Percentiles rank a stretch among this genome's conserved stretches.
phyloP scores from a whole-genome alignment of 345 rosid species.

The Microcos paniculata region DNA sequence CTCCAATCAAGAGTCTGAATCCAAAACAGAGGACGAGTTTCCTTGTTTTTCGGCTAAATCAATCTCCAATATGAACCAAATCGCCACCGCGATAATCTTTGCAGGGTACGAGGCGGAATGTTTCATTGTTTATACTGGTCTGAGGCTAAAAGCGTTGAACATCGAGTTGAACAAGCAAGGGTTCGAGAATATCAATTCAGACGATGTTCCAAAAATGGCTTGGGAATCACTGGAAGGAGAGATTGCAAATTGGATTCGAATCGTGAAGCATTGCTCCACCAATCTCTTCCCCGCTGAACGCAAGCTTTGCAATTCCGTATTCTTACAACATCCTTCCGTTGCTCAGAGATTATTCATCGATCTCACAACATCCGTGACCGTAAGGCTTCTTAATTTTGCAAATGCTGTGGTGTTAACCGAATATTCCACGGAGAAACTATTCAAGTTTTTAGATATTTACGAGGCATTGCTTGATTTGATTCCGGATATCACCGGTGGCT shows the following conservation, averaged over 20 bases:
- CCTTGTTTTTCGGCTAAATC: constrained; percentile 42
- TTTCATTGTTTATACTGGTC: constrained; percentile 42
- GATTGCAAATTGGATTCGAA: constrained; percentile 57
- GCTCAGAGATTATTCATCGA: constrained; percentile 47
- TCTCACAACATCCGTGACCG: constrained; percentile 41
- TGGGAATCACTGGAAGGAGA: constrained; percentile 81
- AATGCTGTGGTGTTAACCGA: constrained; percentile 64
- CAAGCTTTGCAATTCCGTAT: constrained; percentile 44
- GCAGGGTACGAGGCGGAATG: constrained; percentile 76
- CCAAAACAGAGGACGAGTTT: constrained; percentile 35
- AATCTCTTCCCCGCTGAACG: constrained; percentile 48
- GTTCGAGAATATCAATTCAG: constrained; percentile 56
- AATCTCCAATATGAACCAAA: constrained; percentile 41
- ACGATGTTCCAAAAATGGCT: constrained; percentile 64
- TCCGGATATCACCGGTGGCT: constrained; percentile 26
- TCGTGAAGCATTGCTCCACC: constrained; percentile 49
- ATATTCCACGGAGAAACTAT: constrained; percentile 66
- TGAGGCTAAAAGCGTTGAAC: constrained; percentile 56
- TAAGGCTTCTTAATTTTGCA: constrained; percentile 58
- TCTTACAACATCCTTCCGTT: constrained; percentile 27
- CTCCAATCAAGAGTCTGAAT: constrained; percentile 11
- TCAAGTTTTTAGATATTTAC: constrained; percentile 79
- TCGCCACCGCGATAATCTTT: constrained; percentile 59
- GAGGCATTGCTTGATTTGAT: constrained; percentile 59
- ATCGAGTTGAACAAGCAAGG: constrained; percentile 48